Conservation (phyloP, 495 filamentous ascomycete genomes). For the Penicillium chermesinum region DNA sequence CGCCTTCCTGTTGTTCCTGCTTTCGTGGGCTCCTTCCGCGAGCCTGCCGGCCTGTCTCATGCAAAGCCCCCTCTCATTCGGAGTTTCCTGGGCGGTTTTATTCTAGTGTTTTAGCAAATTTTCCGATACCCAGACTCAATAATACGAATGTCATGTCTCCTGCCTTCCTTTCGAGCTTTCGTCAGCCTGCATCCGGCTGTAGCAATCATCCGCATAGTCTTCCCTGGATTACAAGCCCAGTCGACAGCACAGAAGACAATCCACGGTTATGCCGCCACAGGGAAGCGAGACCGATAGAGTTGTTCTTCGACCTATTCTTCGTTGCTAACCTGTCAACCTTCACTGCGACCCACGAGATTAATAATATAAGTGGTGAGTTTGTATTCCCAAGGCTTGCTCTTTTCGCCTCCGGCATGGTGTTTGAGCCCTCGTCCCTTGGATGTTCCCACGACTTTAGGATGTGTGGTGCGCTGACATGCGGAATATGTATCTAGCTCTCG, state of each 20-base stretch:
- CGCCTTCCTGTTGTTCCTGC: too few relatives aligned
- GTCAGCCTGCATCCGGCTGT: background rate
- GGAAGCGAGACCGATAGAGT: conserved; percentile 52
- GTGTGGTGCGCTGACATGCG: too few relatives aligned
- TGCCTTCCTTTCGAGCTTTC: background rate
- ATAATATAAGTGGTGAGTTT: conserved; percentile 36
- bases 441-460: too few relatives aligned
- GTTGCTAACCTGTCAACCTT: conserved; percentile 65
- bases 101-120: too few relatives aligned
- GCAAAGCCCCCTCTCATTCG: too few relatives aligned
- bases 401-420: too few relatives aligned
- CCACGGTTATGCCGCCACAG: conserved; percentile 29
- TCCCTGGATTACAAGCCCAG: conserved; percentile 32
- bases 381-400: background rate
- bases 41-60: too few relatives aligned
- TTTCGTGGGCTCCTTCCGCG: too few relatives aligned
- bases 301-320: conserved; percentile 70
- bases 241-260: conserved; percentile 20
- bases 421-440: too few relatives aligned
- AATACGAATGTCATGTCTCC: conserved; percentile 1
- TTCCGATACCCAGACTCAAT: too few relatives aligned
- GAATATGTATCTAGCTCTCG: too few relatives aligned
- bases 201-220: conserved; percentile 20
- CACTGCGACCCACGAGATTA: conserved; percentile 51
- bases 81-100: too few relatives aligned